A percentile compares a stretch with the other conserved stretches of the same genome.
Evolutionary conservation across 1,139 yeast species (phyloP).

Genomic region (Hansenula sp.): DNA sequence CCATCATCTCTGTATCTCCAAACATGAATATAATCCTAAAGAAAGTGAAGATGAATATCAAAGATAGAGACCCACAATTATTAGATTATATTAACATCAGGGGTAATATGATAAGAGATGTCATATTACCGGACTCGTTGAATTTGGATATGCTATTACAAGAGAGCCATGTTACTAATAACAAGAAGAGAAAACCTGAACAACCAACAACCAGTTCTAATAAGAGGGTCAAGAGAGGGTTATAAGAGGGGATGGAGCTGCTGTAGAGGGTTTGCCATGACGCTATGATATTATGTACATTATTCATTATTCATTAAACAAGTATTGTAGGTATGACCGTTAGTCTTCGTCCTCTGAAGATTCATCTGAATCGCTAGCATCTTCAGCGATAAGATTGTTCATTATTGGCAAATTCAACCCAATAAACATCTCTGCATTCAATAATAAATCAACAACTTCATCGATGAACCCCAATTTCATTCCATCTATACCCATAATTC

Average conservation of each 20-base stretch:
- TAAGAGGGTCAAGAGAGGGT: conserved; percentile 31
- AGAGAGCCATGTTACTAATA: conserved; percentile 35
- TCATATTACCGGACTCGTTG: conserved; percentile 81
- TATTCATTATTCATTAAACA: not conserved
- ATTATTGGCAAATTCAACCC: conserved; percentile 46
- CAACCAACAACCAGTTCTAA: conserved; percentile 4
- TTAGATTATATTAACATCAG: conserved; percentile 82
- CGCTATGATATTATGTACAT: conserved; percentile 27
- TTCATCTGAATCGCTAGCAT: conserved; percentile 1
- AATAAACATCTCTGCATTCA: conserved; percentile 40
- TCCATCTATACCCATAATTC: conserved; percentile 28
- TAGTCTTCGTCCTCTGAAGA: not conserved
- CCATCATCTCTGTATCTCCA: conserved; percentile 80
- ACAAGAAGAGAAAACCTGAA: conserved; percentile 28
- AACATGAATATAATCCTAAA: conserved; percentile 88
- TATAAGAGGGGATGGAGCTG: conserved; percentile 14
- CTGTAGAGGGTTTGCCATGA: too few relatives aligned
- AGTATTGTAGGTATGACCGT: not conserved
- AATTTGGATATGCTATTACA: conserved; percentile 75
- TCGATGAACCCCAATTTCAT: conserved; percentile 40
- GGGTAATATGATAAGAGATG: conserved; percentile 87
- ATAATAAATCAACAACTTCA: conserved; percentile 45
- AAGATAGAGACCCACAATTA: conserved; percentile 66
- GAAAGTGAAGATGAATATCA: conserved; percentile 73
- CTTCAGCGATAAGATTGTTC: conserved; percentile 2